These are phyloP conservation scores for Malania oleifera DNA, from an alignment of 164 flowering plant genomes.

Conservation along the genomic window DNA sequence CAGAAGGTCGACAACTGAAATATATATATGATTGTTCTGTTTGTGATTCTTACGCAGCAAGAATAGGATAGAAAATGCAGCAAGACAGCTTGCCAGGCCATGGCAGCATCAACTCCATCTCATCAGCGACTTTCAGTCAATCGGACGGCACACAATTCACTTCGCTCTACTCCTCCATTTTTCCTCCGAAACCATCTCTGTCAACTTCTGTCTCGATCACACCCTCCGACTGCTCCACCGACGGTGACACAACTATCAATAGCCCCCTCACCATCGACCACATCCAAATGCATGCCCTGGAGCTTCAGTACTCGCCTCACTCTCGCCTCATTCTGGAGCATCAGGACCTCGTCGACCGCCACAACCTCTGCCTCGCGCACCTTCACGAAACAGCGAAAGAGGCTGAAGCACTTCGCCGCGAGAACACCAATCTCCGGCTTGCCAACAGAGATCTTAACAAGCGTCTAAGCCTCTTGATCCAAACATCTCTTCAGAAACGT, in stretches of 20 bases:
- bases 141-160: slow-evolving; percentile 13
- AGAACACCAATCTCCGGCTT: slow-evolving; percentile 52
- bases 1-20: background rate
- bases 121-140: slow-evolving; percentile 2
- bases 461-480: slow-evolving; percentile 34
- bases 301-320: slow-evolving; percentile 16
- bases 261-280: slow-evolving; percentile 14
- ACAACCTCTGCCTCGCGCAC: slow-evolving; percentile 40
- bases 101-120: slow-evolving; percentile 18
- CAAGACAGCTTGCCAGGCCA: slow-evolving; percentile 21
- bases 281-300: slow-evolving; percentile 6
- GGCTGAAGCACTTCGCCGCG: slow-evolving; percentile 49
- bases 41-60: slow-evolving; percentile 3
- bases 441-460: slow-evolving; percentile 50
- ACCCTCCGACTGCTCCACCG: slow-evolving; percentile 22
- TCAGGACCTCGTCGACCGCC: slow-evolving; percentile 54
- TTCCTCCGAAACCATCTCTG: slow-evolving; percentile 20
- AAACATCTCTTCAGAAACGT: slow-evolving; percentile 22
- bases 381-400: slow-evolving; percentile 46
- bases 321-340: slow-evolving; percentile 44
- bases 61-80: slow-evolving; percentile 31
- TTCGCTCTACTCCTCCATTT: slow-evolving; percentile 26
- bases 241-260: slow-evolving; percentile 12
- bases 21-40: background rate
- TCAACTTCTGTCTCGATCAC: slow-evolving; percentile 21